Base-by-base conservation (phyloP, 2,329 filamentous ascomycete genomes). In the Fusarium buharicum region DNA sequence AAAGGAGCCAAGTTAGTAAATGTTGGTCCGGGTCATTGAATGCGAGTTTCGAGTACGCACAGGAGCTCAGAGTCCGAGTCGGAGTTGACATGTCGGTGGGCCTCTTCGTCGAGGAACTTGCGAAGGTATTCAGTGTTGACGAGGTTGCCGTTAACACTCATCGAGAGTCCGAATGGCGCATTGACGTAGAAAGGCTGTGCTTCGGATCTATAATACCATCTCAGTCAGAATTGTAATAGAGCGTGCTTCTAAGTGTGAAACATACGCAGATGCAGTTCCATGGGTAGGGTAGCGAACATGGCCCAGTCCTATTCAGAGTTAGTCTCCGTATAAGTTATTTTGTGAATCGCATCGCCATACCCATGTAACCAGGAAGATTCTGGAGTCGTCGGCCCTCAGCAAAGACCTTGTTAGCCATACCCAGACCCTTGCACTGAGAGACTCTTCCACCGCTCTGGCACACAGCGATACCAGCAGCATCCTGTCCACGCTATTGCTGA, bases 161-260 rank as follows among this genome's bases (percentile, higher is more conserved):
- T 65, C 6, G 59, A 68, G 33, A 72, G 41, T 27, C 72, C 70
- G 45, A 67, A 73, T 12, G 71, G 92, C 55, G 84, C 86, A 80
- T 96, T 96, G 71, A 95, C 92, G 73, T 95, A 97, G 76, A 97
- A 96, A 1, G 93, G 93, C 77, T 97, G 93, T 11, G 92, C 91
- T 77, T 97, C 92, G 8, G 92, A 88, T 71, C 92, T 94, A 55
- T 55, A 57, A 14, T 50, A 22, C 39, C 36, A 30, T 17, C 7
- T 14, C 17, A 37, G 46, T 58, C 28, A 47, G 59, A n/a, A 36
- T 18, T 27, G 44, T 38, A 30, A 30, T 18, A 37, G 9, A 24
- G 11, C 5, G 17, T 31, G 10, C 12, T 33, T 13, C 5, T 14
- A 17, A 40, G 14, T 16, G 43, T 24, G 20, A 16, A 31, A 71